Percentiles rank a stretch among this genome's conserved stretches.
Conservation (phyloP, 2,329 filamentous ascomycete species). For the Ophiocordyceps camponoti-rufipedis region DNA sequence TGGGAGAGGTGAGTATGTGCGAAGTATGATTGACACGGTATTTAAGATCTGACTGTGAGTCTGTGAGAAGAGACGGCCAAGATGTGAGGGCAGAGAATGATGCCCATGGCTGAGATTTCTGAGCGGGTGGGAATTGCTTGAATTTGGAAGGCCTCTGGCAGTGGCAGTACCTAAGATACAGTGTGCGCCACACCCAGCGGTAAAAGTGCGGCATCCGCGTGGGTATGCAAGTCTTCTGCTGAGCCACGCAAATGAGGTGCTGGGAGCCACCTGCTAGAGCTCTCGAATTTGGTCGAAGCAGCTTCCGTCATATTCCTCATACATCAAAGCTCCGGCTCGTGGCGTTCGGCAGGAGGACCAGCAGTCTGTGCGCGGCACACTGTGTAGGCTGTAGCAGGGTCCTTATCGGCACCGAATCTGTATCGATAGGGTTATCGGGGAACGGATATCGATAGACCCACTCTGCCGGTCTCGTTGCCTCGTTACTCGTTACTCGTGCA, state of each 20-base stretch:
- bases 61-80: background rate
- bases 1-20: background rate
- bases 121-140: background rate
- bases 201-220: too few relatives aligned
- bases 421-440: too few relatives aligned
- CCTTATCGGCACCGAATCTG: constrained; percentile 14
- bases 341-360: background rate
- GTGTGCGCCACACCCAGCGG: constrained; percentile 1
- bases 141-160: background rate
- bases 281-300: too few relatives aligned
- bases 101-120: background rate
- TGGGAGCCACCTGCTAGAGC: too few relatives aligned
- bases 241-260: too few relatives aligned
- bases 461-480: constrained; percentile 6
- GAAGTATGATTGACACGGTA: background rate
- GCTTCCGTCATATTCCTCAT: too few relatives aligned
- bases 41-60: background rate
- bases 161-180: background rate
- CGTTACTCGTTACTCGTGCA: constrained; percentile 5
- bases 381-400: background rate
- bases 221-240: too few relatives aligned
- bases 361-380: background rate
- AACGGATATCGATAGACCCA: too few relatives aligned
- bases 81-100: background rate
- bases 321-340: too few relatives aligned